Percentiles rank a stretch among this genome's conserved stretches.
Conservation (phyloP, 2,329 filamentous ascomycete species). For the Capronia americana region DNA sequence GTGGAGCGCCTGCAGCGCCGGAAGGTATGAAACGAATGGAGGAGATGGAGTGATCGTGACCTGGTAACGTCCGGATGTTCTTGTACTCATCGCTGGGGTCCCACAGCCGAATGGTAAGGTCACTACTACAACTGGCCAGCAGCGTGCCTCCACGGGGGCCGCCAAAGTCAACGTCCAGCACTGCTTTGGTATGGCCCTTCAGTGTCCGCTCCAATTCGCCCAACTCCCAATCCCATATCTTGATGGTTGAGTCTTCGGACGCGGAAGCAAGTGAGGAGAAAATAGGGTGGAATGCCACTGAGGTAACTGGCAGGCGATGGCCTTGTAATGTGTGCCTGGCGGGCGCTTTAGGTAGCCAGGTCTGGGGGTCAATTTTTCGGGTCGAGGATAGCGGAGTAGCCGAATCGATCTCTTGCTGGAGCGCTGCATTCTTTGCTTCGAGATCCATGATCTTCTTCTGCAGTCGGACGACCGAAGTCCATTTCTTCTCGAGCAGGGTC, state of each 20-base stretch:
- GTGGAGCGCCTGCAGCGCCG: conserved; percentile 75
- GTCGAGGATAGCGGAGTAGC: conserved; percentile 80
- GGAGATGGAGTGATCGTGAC: conserved; percentile 91
- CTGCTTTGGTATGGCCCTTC: conserved; percentile 88
- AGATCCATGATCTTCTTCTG: conserved; percentile 99
- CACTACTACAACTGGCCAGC: conserved; percentile 82
- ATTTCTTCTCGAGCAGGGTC: conserved; percentile 94
- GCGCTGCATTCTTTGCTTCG: conserved; percentile 72
- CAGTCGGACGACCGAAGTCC: conserved; percentile 91
- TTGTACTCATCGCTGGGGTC: conserved; percentile 92
- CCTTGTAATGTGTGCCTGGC: conserved; percentile 82
- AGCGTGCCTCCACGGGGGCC: conserved; percentile 80
- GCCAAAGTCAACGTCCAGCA: conserved; percentile 88
- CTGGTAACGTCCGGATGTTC: conserved; percentile 87
- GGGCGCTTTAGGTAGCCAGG: conserved; percentile 85
- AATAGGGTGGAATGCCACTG: conserved; percentile 88
- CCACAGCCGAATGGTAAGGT: conserved; percentile 94
- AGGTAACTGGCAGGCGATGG: conserved; percentile 80
- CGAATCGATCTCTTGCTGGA: conserved; percentile 85
- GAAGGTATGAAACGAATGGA: conserved; percentile 87
- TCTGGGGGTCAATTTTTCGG: conserved; percentile 78
- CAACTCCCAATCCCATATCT: conserved; percentile 96
- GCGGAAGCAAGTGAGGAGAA: conserved; percentile 90
- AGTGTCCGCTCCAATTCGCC: conserved; percentile 89
- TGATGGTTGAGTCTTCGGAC: conserved; percentile 91